Evolutionary conservation across 177 flowering plant species (phyloP), one percentile per base, ranked within the genome.

Genomic region (Telopea speciosissima): DNA sequence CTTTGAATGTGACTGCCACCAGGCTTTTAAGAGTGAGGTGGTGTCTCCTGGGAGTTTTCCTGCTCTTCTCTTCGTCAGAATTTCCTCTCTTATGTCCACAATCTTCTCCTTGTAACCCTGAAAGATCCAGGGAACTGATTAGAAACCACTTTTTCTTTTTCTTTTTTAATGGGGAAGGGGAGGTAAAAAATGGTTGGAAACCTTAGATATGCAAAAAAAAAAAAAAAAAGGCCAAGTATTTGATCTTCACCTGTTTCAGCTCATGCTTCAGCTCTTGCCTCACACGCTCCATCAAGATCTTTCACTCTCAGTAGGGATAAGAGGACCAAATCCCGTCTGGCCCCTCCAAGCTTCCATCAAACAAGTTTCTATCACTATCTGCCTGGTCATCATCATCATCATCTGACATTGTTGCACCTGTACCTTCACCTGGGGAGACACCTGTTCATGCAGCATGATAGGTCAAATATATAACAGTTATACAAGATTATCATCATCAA

Each of bases 341-440:
- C 8, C 86, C 90, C 26, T 92, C 97, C 58, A 87, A 62, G 68
- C 85, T 80, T 79, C 88, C 93, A 72, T 90, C 93, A 74, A 65
- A 85, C 80, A 89, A 78, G 78, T 85, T 86, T 52, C 81, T 70
- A 36, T 88, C 93, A 67, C 90, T 87, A 62, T 91, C 92, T 19
- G 67, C 84, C 52, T 79, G 90, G 70, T 91, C 93, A 36, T 89
- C 96, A 4, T 91, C 94, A 25, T 91, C n/a, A n/a, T n/a, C 96
- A 77, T 92, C 97, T 0, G 97, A 92, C 97, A 92, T 92, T 61
- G 97, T 89, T 67, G 92, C 95, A 52, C 96, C 92, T 1, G 93
- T 86, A 28, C 97, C 92, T 83, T 92, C 96, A 28, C 92, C 95
- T 14, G 90, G 87, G 16, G 97, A 84, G 56, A 86, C 92, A 71